Evolutionary conservation across 2,329 filamentous ascomycete species (phyloP).

Genomic region (Diaporthe citrichinensis): DNA sequence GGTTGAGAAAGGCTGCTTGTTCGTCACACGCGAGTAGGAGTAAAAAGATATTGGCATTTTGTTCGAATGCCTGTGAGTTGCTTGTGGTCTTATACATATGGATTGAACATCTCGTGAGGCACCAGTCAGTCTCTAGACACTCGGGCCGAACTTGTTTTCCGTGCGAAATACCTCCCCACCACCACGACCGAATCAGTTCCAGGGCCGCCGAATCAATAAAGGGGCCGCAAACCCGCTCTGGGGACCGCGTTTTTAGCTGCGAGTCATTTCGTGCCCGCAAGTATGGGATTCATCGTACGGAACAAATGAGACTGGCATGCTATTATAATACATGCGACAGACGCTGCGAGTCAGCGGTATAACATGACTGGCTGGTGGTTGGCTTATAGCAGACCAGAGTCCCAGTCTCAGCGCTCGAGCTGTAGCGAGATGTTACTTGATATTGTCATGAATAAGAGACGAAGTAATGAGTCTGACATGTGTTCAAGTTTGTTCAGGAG

Average conservation of each 20-base stretch:
- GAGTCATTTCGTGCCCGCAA: background rate
- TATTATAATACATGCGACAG: background rate
- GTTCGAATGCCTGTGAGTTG: background rate
- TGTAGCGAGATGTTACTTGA: background rate
- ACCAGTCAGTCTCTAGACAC: background rate
- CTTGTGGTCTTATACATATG: background rate
- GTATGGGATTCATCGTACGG: background rate
- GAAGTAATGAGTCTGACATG: background rate
- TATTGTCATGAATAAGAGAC: background rate
- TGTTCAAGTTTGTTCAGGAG: background rate
- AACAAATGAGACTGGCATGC: background rate
- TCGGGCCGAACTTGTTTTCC: background rate
- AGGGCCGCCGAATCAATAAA: background rate
- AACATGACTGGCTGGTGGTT: background rate
- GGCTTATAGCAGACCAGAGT: too few relatives aligned
- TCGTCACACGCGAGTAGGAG: background rate
- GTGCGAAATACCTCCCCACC: background rate
- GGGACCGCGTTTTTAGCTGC: background rate
- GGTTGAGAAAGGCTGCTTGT: background rate
- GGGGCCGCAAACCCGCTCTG: background rate
- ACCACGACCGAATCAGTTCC: background rate
- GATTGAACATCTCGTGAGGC: too few relatives aligned
- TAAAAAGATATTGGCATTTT: background rate
- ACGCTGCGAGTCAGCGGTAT: background rate
- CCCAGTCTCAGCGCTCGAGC: background rate